phyloP scores from a whole-genome alignment of 352 stramenopile species.

The Globisporangium abappressorium region DNA sequence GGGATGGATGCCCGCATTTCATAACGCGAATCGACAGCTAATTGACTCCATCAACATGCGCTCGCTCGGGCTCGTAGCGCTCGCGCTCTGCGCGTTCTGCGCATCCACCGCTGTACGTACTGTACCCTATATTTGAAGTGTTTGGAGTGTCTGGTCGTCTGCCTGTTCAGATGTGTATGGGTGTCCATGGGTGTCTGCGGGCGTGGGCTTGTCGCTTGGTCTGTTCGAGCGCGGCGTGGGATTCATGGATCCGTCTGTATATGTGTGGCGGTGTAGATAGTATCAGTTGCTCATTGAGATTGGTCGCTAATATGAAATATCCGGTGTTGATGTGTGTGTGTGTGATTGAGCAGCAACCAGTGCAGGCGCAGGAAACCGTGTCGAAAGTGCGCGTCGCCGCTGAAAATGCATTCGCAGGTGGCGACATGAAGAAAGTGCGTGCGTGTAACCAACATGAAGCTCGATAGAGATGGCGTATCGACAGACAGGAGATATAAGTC shows the following conservation, averaged over 20 bases:
- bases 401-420: slow-evolving; percentile 75
- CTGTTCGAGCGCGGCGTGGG: no score
- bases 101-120: slow-evolving; percentile 11
- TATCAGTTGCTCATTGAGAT: no score
- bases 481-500: neutral
- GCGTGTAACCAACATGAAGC: neutral
- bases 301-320: neutral
- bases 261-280: no score
- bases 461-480: neutral
- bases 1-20: neutral
- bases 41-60: slow-evolving; percentile 22
- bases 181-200: no score
- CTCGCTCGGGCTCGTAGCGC: slow-evolving; percentile 24
- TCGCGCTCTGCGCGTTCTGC: slow-evolving; percentile 23
- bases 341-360: slow-evolving; percentile 12
- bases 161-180: neutral
- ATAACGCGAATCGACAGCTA: neutral
- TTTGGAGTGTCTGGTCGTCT: no score
- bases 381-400: slow-evolving; percentile 67
- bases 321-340: neutral
- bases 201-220: neutral
- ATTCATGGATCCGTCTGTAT: no score
- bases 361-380: slow-evolving; percentile 34
- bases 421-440: slow-evolving; percentile 69
- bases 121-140: neutral